A percentile compares a stretch with the other conserved stretches of the same genome.
Conservation (phyloP, 164 flowering plant species). For the Chimonanthus salicifolius region DNA sequence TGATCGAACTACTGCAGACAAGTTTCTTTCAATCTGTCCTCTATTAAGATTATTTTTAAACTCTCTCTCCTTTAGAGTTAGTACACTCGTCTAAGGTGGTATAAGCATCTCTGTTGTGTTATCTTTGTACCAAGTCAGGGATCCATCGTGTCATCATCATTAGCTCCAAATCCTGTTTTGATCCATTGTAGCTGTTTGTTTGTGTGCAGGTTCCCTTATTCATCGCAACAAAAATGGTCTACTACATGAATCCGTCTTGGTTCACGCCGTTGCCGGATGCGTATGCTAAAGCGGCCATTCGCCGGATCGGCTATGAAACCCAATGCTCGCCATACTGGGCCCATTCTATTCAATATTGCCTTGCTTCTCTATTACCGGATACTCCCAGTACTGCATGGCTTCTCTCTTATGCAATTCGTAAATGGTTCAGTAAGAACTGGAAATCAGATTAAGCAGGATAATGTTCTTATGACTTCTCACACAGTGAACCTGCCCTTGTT, state of each 20-base stretch:
- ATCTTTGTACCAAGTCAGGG: too few relatives aligned
- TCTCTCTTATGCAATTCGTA: slow-evolving; percentile 3
- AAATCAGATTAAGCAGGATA: too few relatives aligned
- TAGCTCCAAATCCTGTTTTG: not conserved
- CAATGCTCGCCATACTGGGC: slow-evolving; percentile 98
- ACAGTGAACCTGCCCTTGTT: too few relatives aligned
- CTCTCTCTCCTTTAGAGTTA: too few relatives aligned
- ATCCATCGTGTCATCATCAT: too few relatives aligned
- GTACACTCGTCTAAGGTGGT: too few relatives aligned
- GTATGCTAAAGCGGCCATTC: slow-evolving; percentile 77
- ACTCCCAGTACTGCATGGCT: slow-evolving; percentile 49
- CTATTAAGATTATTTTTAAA: too few relatives aligned
- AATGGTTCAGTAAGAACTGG: too few relatives aligned
- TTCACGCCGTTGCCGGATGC: slow-evolving; percentile 79
- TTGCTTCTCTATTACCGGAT: slow-evolving; percentile 52
- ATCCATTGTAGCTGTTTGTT: not conserved
- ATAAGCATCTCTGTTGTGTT: too few relatives aligned
- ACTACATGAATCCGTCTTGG: slow-evolving; percentile 72
- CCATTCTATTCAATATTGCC: slow-evolving; percentile 61
- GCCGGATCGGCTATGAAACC: slow-evolving; percentile 83
- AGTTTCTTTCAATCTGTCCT: too few relatives aligned
- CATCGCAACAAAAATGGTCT: slow-evolving; percentile 95
- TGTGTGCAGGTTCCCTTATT: slow-evolving; percentile 70
- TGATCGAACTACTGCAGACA: too few relatives aligned
- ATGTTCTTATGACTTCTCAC: too few relatives aligned